Base-by-base conservation (phyloP, 108 stramenopile genomes). In the Nitzschia inconspicua region DNA sequence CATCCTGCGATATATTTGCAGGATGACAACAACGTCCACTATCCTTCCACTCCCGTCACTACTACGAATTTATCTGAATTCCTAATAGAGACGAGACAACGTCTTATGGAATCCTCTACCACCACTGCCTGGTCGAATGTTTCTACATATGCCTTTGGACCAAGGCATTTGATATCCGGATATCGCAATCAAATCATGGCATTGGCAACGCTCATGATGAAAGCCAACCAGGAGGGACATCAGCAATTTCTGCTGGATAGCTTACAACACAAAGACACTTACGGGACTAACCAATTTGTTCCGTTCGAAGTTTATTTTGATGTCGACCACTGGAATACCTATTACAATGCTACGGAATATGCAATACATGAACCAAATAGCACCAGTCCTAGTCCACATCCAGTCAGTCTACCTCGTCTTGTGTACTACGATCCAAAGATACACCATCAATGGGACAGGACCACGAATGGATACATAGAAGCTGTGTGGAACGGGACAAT, bases 171-270 rank as follows among this genome's bases (percentile, higher is more conserved):
- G 16, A 24, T 23, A 26, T 44, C 66, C n/a, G 66, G 66, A 16
- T 57, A 44, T 30, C 56, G 66, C 9, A 68, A 68, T 41, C 66
- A 68, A 59, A 49, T 57, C 42, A 58, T 57, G 66, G 47, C 19
- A 9, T 59, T 68, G 19, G 44, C 56, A 16, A 39, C 39, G 20
- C 3, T 58, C 10, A 35, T 68, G 6, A 27, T 68, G 9, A 4
- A 36, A 14, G 44, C 66, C 4, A 24, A 42, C 14, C 7, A 50
- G 19, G 16, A 42, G 29, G 57, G 47, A 27, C 57, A 68, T 35
- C 47, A 44, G 2, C 66, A 68, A 28, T 30, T 68, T 9, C 44
- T 68, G 9, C 8, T 48, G 7, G 31, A 37, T 4, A 61, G 51
- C 54, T 2, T 69, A 0, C 36, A 3, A 20, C 37, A 42, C 20